These are phyloP conservation scores for Saprolegnia diclina DNA, from an alignment of 352 stramenopile genomes.

Conservation along the genomic window DNA sequence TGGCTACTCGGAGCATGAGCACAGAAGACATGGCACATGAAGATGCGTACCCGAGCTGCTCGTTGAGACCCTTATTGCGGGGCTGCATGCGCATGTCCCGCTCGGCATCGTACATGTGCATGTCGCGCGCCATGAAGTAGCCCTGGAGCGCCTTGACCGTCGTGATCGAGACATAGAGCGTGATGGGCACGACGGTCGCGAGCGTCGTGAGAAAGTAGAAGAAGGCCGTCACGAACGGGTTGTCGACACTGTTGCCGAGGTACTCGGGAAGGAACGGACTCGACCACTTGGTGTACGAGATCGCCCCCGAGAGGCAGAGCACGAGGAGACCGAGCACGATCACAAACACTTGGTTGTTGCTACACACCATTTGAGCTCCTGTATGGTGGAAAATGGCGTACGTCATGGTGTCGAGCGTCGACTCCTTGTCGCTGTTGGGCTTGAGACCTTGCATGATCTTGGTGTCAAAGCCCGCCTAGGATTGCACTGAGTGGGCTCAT, in stretches of 20 bases:
- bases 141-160: slow-evolving; percentile 86
- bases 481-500: slow-evolving; percentile 26
- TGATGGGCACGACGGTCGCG: slow-evolving; percentile 81
- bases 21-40: slow-evolving; percentile 28
- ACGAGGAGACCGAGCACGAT: slow-evolving; percentile 62
- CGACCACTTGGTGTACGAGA: slow-evolving; percentile 47
- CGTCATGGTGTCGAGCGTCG: slow-evolving; percentile 80
- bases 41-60: slow-evolving; percentile 51
- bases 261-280: slow-evolving; percentile 36
- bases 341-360: slow-evolving; percentile 76
- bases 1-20: slow-evolving; percentile 31
- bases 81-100: slow-evolving; percentile 66
- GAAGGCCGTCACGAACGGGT: slow-evolving; percentile 49
- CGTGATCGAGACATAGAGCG: slow-evolving; percentile 85
- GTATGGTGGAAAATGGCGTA: slow-evolving; percentile 25
- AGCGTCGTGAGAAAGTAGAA: slow-evolving; percentile 84
- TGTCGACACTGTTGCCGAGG: slow-evolving; percentile 30
- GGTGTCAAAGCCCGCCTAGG: slow-evolving; percentile 83
- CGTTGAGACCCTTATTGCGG: slow-evolving; percentile 82
- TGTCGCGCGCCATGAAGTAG: slow-evolving; percentile 77
- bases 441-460: slow-evolving; percentile 73
- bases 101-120: slow-evolving; percentile 82
- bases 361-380: slow-evolving; percentile 22
- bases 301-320: slow-evolving; percentile 65
- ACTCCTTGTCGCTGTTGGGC: slow-evolving; percentile 49